phyloP scores from a whole-genome alignment of 352 stramenopile genomes.

The Elongisporangium anandrum region DNA sequence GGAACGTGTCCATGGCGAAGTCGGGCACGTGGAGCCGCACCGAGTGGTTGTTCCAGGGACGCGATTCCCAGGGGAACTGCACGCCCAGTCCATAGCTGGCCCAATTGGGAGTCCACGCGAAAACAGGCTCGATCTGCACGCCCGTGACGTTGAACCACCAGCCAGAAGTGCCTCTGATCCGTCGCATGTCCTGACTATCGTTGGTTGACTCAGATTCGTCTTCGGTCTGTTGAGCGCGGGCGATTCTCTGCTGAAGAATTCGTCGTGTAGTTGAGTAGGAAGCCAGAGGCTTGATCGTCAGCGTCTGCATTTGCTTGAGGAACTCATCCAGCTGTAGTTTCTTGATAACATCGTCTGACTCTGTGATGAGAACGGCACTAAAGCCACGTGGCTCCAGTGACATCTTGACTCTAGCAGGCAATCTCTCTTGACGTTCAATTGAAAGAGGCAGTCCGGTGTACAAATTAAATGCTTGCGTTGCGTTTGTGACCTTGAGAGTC shows the following conservation, averaged over 20 bases:
- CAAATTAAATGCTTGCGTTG: background rate
- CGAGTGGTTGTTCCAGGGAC: conserved; percentile 78
- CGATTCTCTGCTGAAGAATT: conserved; percentile 27
- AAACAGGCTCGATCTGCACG: conserved; percentile 79
- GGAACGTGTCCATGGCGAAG: conserved; percentile 70
- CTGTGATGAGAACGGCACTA: conserved; percentile 39
- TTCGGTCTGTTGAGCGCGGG: background rate
- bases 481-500: background rate
- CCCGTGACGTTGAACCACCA: conserved; percentile 84
- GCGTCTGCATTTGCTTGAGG: conserved; percentile 36
- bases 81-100: conserved; percentile 60
- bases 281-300: conserved; percentile 42
- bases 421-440: background rate
- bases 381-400: conserved; percentile 57
- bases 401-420: conserved; percentile 1
- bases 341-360: conserved; percentile 7
- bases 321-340: conserved; percentile 28
- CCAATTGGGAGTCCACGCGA: conserved; percentile 57
- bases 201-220: conserved; percentile 2
- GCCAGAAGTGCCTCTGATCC: conserved; percentile 28
- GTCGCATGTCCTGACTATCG: conserved; percentile 28
- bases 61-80: conserved; percentile 80
- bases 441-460: background rate
- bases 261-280: conserved; percentile 35
- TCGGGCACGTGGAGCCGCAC: conserved; percentile 52